These are phyloP conservation scores for Talaromyces albobiverticillius DNA, from an alignment of 2,329 filamentous ascomycete genomes.

Conservation along the genomic window DNA sequence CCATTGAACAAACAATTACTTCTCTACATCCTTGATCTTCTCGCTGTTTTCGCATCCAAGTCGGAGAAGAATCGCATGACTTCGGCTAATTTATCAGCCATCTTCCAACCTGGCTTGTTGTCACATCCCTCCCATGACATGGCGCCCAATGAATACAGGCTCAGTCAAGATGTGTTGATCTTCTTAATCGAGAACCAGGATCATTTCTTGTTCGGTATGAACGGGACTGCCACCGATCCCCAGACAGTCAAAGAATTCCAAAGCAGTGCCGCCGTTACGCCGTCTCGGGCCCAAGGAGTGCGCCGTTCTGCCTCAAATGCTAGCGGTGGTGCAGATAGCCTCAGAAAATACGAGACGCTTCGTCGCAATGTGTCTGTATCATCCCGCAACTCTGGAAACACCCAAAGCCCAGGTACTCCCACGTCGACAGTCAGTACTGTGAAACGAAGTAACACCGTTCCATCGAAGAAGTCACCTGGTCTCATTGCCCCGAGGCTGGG, in stretches of 20 bases:
- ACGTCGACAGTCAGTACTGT: constrained; percentile 56
- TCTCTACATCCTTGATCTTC: constrained; percentile 90
- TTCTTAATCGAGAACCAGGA: constrained; percentile 99
- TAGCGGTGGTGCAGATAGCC: constrained; percentile 83
- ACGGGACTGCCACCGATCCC: constrained; percentile 95
- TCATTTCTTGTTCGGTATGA: constrained; percentile 97
- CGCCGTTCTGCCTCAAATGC: constrained; percentile 80
- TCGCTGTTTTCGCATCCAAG: constrained; percentile 96
- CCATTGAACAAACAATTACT: constrained; percentile 90
- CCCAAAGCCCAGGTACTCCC: constrained; percentile 64
- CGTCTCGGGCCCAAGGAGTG: constrained; percentile 34
- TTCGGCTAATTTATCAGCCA: constrained; percentile 87
- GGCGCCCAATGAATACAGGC: constrained; percentile 86
- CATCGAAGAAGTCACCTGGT: constrained; percentile 81
- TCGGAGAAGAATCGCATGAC: constrained; percentile 97
- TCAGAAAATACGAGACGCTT: constrained; percentile 72
- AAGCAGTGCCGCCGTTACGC: constrained; percentile 55
- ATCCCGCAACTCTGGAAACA: constrained; percentile 75
- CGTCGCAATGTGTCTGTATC: constrained; percentile 89
- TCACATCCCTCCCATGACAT: constrained; percentile 94
- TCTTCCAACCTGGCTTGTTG: constrained; percentile 94
- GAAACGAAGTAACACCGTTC: constrained; percentile 86
- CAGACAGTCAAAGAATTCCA: constrained; percentile 66
- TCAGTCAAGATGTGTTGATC: constrained; percentile 95
- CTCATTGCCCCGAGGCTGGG: constrained; percentile 66